Evolutionary conservation across 2,329 filamentous ascomycete genomes (phyloP).

Genomic region (Microdochium paspali): DNA sequence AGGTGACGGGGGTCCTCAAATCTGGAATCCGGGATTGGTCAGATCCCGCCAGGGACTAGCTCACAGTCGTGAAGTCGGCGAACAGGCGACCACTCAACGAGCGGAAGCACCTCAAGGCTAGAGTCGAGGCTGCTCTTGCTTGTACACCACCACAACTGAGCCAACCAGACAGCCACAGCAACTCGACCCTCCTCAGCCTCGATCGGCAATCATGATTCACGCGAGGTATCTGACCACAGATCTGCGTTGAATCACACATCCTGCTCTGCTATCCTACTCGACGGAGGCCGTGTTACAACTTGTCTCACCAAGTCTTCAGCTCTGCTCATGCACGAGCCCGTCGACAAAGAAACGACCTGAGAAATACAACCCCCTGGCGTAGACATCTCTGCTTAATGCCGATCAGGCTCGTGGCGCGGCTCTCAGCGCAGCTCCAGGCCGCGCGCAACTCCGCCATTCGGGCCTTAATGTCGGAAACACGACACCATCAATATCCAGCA

Average conservation of each 20-base stretch:
- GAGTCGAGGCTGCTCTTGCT: background rate
- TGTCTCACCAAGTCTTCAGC: background rate
- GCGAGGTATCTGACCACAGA: background rate
- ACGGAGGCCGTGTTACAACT: background rate
- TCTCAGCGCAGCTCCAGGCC: background rate
- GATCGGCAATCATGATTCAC: background rate
- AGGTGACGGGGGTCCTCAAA: background rate
- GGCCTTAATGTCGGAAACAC: background rate
- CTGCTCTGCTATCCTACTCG: background rate
- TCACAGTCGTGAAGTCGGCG: background rate
- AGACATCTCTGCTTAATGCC: background rate
- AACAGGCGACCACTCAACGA: background rate
- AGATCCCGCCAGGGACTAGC: background rate
- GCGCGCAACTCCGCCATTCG: background rate
- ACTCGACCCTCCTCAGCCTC: background rate
- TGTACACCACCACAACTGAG: background rate
- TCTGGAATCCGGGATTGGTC: background rate
- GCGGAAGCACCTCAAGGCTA: background rate
- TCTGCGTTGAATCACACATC: background rate
- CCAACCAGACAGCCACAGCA: background rate
- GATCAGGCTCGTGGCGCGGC: background rate
- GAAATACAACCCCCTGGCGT: background rate
- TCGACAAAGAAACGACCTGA: background rate
- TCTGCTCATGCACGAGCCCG: background rate
- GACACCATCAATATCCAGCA: background rate